Conservation (phyloP, 495 filamentous ascomycete genomes). For the Cladorrhinum samala region DNA sequence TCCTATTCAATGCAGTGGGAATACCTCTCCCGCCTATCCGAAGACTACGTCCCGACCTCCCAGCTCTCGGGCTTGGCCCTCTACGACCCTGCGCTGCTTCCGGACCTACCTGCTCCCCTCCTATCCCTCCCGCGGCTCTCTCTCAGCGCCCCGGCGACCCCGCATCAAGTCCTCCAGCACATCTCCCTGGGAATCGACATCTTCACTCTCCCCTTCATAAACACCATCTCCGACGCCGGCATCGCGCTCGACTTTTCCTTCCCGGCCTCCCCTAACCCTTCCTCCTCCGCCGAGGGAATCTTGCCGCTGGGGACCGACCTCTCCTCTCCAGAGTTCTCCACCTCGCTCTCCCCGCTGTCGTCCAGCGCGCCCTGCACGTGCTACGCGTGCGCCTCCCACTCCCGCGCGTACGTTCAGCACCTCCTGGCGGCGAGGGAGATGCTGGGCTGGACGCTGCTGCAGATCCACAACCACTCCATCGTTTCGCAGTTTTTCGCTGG, state of each 20-base stretch:
- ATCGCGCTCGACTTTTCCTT: constrained; percentile 80
- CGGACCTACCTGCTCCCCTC: constrained; percentile 52
- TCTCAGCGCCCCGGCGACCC: constrained; percentile 58
- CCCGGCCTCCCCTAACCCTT: constrained; percentile 39
- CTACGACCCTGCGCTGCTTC: constrained; percentile 66
- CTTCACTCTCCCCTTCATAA: constrained; percentile 69
- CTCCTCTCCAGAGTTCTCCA: constrained; percentile 49
- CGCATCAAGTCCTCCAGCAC: constrained; percentile 69
- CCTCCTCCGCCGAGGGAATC: background rate
- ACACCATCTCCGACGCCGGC: constrained; percentile 70
- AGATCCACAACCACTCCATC: constrained; percentile 79
- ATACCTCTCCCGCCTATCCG: constrained; percentile 63
- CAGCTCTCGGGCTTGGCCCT: constrained; percentile 76
- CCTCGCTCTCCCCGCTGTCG: constrained; percentile 53
- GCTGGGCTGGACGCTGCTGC: constrained; percentile 89
- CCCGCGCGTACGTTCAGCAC: constrained; percentile 81
- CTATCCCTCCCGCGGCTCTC: constrained; percentile 63
- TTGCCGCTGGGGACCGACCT: constrained; percentile 57
- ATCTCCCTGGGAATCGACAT: constrained; percentile 73
- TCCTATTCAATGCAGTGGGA: constrained; percentile 65
- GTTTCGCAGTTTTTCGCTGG: constrained; percentile 66
- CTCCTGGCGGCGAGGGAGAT: constrained; percentile 86
- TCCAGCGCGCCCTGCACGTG: constrained; percentile 65
- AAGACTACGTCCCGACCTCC: constrained; percentile 31
- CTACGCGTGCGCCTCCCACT: constrained; percentile 79